Base-by-base conservation (phyloP, 306 rosid genomes). In the Prunus mira region DNA sequence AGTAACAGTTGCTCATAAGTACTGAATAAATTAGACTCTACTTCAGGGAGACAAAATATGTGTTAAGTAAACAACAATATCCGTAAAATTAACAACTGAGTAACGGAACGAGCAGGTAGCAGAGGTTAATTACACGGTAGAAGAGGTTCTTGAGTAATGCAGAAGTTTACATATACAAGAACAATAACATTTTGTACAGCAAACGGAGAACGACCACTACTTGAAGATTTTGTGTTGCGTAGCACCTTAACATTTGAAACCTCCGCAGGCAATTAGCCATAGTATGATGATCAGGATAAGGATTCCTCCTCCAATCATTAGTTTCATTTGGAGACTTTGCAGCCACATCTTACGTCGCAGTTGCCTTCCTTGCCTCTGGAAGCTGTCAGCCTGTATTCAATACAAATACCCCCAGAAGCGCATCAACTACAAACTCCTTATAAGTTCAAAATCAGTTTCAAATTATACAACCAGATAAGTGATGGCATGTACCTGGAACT, bases 361-460 rank as follows among this genome's bases (percentile, higher is more conserved):
- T 73, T 90, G 95, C 86, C 97, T 87, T 25, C 98, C 98, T 84
- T 95, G 98, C 89, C 98, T 91, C 81, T 95, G 98, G 80, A 95
- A 95, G 88, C 97, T 95, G 76, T 95, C 98, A 19, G 98, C 98
- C 98, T 95, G 85, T 45, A 80, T 82, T 77, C 75, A 66, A 64
- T 65, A 3, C 67, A 34, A 49, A 75, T 41, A 32, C 45, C 69
- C 52, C 17, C 24, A 55, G 15, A 62, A 64, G 38, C 66, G 58
- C 8, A 38, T 67, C 27, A 69, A 45, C 62, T 66, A 58, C 46
- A 60, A 58, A 57, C 45, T 52, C 49, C 56, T 24, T 60, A 51
- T 34, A 67, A 52, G 41, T 57, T 46, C 68, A 58, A 15, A 8
- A 63, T 24, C 20, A 71, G 8, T 58, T 73, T 60, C 13, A 45